Base-by-base conservation (phyloP, 2,329 filamentous ascomycete species). In the Epichloe aotearoae region DNA sequence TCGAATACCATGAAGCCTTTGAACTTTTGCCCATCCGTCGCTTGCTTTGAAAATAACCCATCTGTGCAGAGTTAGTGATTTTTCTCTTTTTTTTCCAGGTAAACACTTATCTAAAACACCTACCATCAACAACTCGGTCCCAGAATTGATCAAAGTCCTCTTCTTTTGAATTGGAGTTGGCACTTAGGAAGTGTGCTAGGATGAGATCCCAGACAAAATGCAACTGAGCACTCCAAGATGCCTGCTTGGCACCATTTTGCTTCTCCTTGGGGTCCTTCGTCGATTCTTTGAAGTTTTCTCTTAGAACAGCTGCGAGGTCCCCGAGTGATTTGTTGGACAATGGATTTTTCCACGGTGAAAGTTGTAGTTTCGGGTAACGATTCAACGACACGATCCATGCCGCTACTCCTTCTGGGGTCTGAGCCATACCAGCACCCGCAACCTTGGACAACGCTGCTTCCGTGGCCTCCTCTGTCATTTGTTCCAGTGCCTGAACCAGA, bases 201-300 rank as follows among this genome's bases (percentile, higher is more conserved):
- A 96, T 79, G 26, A 90, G 68, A 56, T 86, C 80, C 93, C 91
- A 96, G 0, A 88, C 87, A 64, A 94, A 95, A 59, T 89, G 87
- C 50, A 94, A 73, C 60, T 88, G 86, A 1, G 86, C 80, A 51
- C 82, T 88, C 76, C 88, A 90, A 54, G 82, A 83, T 17, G 85
- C 83, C 54, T 86, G 83, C 61, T 81, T 80, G 20, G 70, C 69
- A 59, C 74, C 75, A 33, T 57, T 53, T 48, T 69, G 63, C 20
- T 69, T 65, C 36, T 68, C 65, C 2, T 64, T 66, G 26, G 69
- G 68, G 11, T 77, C 72, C 40, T 72, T 69, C 4, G 69, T 69
- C 23, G 73, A 69, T 40, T 75, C 74, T 40, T 76, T 75, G 50
- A 81, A 74, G 52, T 75, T 84, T 59, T 94, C 88, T 62, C 88